These are phyloP conservation scores for Xylariaceae sp. DNA, from an alignment of 2,329 filamentous ascomycete genomes.

Conservation along the genomic window DNA sequence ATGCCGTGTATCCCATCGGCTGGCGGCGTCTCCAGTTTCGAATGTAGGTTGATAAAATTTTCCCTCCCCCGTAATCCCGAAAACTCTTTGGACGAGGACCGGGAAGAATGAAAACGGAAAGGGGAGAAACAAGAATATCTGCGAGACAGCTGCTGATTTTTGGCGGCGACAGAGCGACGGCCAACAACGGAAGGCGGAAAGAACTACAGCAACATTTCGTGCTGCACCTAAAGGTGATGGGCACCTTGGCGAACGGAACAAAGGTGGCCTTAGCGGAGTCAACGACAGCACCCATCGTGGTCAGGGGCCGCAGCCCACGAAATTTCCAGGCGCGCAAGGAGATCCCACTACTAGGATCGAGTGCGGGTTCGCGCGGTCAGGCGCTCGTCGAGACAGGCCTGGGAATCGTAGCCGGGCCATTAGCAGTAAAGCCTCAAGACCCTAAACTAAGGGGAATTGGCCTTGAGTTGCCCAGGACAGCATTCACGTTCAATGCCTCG, in stretches of 20 bases:
- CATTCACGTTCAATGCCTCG: constrained; percentile 55
- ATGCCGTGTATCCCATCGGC: constrained; percentile 84
- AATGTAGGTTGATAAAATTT: constrained; percentile 52
- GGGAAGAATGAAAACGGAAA: neutral
- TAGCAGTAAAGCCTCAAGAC: constrained; percentile 53
- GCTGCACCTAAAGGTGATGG: constrained; percentile 79
- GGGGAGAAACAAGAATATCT: neutral
- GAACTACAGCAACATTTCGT: constrained; percentile 96
- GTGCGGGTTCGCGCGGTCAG: constrained; percentile 73
- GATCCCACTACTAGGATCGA: constrained; percentile 75
- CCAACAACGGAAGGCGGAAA: constrained; percentile 91
- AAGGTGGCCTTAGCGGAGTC: constrained; percentile 80
- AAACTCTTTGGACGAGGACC: neutral
- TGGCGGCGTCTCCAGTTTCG: constrained; percentile 93
- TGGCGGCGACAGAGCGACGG: constrained; percentile 63
- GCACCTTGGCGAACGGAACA: constrained; percentile 75
- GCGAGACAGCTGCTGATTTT: constrained; percentile 8
- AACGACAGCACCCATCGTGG: constrained; percentile 85
- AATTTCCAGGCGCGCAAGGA: constrained; percentile 96
- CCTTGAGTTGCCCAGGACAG: constrained; percentile 52
- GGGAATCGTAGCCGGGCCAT: constrained; percentile 55
- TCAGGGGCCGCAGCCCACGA: constrained; percentile 84
- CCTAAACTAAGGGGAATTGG: constrained; percentile 49
- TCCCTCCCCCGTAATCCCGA: neutral
- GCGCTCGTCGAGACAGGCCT: constrained; percentile 61